These are phyloP conservation scores for Cyberlindnera mycetangii DNA, from an alignment of 805 yeast species.

Conservation along the genomic window DNA sequence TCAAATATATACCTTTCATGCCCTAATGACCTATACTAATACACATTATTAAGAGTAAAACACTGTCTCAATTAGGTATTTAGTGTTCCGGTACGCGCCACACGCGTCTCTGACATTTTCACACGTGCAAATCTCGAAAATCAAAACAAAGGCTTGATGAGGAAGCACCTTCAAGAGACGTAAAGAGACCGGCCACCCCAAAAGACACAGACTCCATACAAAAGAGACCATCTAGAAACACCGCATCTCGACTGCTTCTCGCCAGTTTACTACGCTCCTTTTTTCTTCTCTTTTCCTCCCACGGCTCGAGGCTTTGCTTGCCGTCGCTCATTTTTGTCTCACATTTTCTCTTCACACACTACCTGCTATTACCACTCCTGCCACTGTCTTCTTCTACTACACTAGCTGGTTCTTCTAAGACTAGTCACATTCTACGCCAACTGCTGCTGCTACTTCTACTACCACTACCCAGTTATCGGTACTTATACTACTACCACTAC, in stretches of 20 bases:
- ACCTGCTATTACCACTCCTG: not conserved
- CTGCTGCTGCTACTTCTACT: too few relatives aligned
- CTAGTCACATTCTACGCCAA: too few relatives aligned
- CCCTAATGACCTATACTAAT: not conserved
- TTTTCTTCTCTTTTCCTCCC: not conserved
- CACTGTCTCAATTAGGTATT: too few relatives aligned
- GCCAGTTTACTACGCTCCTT: not conserved
- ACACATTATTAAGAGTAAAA: too few relatives aligned
- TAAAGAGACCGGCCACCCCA: too few relatives aligned
- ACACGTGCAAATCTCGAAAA: constrained; percentile 1
- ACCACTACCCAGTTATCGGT: too few relatives aligned
- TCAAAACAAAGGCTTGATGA: not conserved
- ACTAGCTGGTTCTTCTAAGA: too few relatives aligned
- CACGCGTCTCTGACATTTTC: constrained; percentile 2
- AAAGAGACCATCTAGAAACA: not conserved
- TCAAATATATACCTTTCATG: not conserved
- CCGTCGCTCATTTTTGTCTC: constrained; percentile 6
- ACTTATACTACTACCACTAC: not conserved
- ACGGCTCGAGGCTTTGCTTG: constrained; percentile 4
- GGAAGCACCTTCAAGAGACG: not conserved
- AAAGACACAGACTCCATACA: not conserved
- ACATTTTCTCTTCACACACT: not conserved
- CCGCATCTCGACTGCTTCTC: not conserved
- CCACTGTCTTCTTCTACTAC: too few relatives aligned
- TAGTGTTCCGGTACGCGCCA: constrained; percentile 5